Percentiles rank a stretch among this genome's conserved stretches.
Conservation (phyloP, 345 rosid genomes). For the Gynandropsis gynandra region DNA sequence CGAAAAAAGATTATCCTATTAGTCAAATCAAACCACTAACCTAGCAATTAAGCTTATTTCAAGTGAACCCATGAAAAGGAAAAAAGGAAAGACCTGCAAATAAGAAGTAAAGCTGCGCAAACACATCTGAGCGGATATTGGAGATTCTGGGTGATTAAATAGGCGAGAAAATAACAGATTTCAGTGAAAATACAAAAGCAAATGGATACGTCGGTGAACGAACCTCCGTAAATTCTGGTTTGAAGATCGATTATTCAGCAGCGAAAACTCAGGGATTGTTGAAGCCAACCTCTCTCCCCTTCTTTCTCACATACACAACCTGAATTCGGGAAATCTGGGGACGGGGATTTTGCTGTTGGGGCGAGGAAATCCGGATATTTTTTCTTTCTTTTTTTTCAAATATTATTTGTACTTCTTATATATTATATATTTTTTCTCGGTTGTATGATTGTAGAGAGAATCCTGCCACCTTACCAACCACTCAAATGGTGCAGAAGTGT, state of each 20-base stretch:
- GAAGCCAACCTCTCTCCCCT: conserved; percentile 12
- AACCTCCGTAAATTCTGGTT: conserved; percentile 25
- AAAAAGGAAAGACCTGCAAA: conserved; percentile 10
- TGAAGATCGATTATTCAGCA: conserved; percentile 21
- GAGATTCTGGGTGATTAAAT: not conserved
- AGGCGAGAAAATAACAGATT: too few species aligned
- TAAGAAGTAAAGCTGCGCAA: conserved; percentile 6
- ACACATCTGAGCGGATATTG: not conserved
- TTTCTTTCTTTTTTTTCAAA: not conserved
- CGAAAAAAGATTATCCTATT: conserved; percentile 1
- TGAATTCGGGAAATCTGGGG: conserved; percentile 13
- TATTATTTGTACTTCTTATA: too few species aligned
- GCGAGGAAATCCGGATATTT: not conserved
- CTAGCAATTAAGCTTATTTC: conserved; percentile 9
- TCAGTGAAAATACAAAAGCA: not conserved
- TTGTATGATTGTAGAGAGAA: too few species aligned
- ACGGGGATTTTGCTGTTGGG: conserved; percentile 17
- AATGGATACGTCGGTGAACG: not conserved
- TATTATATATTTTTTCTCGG: too few species aligned
- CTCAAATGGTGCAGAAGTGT: too few species aligned
- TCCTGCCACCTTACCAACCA: too few species aligned
- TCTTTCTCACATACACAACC: too few species aligned
- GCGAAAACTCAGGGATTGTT: conserved; percentile 7
- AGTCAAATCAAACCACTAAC: conserved; percentile 8
- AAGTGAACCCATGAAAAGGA: conserved; percentile 6